Base-by-base conservation (phyloP, 2,329 filamentous ascomycete genomes). In the Fusarium camptoceras region DNA sequence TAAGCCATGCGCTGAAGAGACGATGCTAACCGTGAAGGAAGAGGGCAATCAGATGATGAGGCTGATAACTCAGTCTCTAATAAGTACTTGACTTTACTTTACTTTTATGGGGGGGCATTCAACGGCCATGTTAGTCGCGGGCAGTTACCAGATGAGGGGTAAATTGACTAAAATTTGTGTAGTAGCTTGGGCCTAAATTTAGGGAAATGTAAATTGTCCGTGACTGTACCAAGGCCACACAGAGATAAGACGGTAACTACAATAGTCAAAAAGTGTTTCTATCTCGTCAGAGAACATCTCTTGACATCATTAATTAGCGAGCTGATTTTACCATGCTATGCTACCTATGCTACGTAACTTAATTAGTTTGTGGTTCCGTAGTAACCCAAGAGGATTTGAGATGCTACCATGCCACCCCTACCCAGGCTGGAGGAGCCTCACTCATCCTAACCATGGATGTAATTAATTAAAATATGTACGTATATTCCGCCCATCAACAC, bases 91-190 rank as follows among this genome's bases (percentile, higher is more conserved):
- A n/a, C 34, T 37, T 37, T 37, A 37, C 34, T 31, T 31, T 31
- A 16, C 30, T 27, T 47, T 28, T 53, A 53, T 42, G 34, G 54
- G 62, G 62, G 64, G 60, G 50, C 46, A 63, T 62, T 42, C 47
- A 63, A 63, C 59, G 55, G 59, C 41, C n/a, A 37, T 34, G 22
- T 43, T 53, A 54, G 55, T 54, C 18, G 49, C 37, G 37, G 59
- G 34, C 39, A 61, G 48, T 55, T 60, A 31, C 63, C 42, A 61
- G 46, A 68, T 71, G 68, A 70, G 68, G 68, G 68, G 68, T 68
- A 58, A 55, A 30, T 63, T 63, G 34, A 63, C 58, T 55, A 37
- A 62, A 24, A 43, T 43, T 62, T 58, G 41, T 25, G 39, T 24
- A 63, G 39, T 54, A 59, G 8, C 18, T 41, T 56, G 25, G 34